Conservation (phyloP, 441 rosid species). For the Brassica balearica region DNA sequence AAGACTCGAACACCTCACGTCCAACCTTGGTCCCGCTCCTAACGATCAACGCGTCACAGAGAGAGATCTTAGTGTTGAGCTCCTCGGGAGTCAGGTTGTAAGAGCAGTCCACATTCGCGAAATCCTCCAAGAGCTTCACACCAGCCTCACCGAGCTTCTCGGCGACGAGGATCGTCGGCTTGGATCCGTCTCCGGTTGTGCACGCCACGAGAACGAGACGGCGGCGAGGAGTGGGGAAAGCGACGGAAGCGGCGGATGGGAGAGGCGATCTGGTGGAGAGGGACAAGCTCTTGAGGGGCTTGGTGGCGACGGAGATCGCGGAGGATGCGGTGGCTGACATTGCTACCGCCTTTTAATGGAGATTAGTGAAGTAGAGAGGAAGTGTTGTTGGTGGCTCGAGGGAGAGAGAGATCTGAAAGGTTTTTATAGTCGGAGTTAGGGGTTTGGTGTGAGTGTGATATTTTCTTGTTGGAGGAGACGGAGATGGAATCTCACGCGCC, state of each 20-base stretch:
- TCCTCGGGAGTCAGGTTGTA: constrained; percentile 83
- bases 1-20: constrained; percentile 85
- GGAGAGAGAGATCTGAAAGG: constrained; percentile 13
- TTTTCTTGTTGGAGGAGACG: not conserved
- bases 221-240: constrained; percentile 32
- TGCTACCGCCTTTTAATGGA: not conserved
- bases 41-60: constrained; percentile 87
- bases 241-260: constrained; percentile 45
- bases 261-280: constrained; percentile 49
- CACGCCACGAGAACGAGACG: constrained; percentile 56
- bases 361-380: not conserved
- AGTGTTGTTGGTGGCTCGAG: not conserved
- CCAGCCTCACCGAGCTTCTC: constrained; percentile 99
- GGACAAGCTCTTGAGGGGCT: not conserved
- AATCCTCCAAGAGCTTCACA: constrained; percentile 59
- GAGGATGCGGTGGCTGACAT: constrained; percentile 5
- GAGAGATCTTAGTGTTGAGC: constrained; percentile 85
- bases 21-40: constrained; percentile 91
- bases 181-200: constrained; percentile 50
- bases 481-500: constrained; percentile 38
- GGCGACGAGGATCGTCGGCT: constrained; percentile 80
- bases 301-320: not conserved
- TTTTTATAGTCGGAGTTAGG: constrained; percentile 24
- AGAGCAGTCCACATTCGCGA: constrained; percentile 80
- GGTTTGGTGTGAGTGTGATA: constrained; percentile 37